Evolutionary conservation across 2,329 filamentous ascomycete genomes (phyloP).

Genomic region (Trichoderma sp.): DNA sequence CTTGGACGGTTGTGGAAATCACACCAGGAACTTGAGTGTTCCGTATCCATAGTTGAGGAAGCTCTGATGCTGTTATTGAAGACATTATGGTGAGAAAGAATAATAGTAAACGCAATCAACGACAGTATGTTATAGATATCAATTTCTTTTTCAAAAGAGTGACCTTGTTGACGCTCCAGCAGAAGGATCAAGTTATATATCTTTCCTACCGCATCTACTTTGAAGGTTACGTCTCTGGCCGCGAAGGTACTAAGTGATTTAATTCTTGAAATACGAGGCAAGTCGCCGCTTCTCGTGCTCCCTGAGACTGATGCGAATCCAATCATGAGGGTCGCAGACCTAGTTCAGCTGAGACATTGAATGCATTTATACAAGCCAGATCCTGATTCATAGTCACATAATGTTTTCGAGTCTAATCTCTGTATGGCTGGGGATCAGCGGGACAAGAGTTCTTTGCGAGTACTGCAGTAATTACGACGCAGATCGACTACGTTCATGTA

Average conservation of each 20-base stretch:
- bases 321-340: neutral
- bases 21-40: neutral
- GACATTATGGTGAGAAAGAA: neutral
- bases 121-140: neutral
- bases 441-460: neutral
- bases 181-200: neutral
- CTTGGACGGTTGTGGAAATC: neutral
- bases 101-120: neutral
- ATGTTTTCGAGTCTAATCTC: neutral
- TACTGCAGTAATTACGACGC: neutral
- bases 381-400: neutral
- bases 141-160: neutral
- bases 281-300: neutral
- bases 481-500: too few species aligned
- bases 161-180: neutral
- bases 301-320: neutral
- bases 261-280: neutral
- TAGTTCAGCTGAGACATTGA: neutral
- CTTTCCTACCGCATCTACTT: neutral
- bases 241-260: neutral
- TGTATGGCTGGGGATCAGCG: neutral
- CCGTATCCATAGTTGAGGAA: neutral
- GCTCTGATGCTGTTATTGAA: neutral
- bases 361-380: neutral
- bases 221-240: neutral